Evolutionary conservation across 73 alveolate genomes (phyloP).

Genomic region (Paramecium octaurelia): DNA sequence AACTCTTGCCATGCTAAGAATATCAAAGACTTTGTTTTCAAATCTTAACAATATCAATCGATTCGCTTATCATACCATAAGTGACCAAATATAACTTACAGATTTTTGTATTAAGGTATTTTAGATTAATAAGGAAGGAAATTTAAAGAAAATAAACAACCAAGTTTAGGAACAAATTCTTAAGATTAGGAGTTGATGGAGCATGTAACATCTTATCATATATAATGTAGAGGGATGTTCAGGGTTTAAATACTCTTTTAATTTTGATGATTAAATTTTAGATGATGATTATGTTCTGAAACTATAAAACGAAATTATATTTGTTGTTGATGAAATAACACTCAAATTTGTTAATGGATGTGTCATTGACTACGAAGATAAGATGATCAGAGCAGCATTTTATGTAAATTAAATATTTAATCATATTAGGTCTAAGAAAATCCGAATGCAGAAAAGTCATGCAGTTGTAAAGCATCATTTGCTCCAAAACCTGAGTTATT

Average conservation of each 20-base stretch:
- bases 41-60: not conserved
- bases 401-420: not conserved
- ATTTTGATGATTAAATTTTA: not conserved
- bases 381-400: conserved; percentile 38
- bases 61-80: not conserved
- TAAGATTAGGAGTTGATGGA: conserved; percentile 52
- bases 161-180: not conserved
- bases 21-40: not conserved
- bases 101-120: not conserved
- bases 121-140: not conserved
- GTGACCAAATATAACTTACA: not conserved
- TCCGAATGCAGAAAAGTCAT: conserved; percentile 39
- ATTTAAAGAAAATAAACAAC: not conserved
- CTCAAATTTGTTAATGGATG: conserved; percentile 40
- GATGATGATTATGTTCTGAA: conserved; percentile 40
- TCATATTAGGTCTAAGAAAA: not conserved
- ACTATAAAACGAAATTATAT: not conserved
- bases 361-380: conserved; percentile 16
- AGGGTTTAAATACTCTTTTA: conserved; percentile 36
- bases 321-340: conserved; percentile 32
- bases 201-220: not conserved
- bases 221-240: conserved; percentile 16
- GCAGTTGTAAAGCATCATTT: conserved; percentile 36
- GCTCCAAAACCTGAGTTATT: conserved; percentile 36
- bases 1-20: not conserved